Evolutionary conservation across 2,329 filamentous ascomycete genomes (phyloP).

Genomic region (Arthrobotrys megalospora): DNA sequence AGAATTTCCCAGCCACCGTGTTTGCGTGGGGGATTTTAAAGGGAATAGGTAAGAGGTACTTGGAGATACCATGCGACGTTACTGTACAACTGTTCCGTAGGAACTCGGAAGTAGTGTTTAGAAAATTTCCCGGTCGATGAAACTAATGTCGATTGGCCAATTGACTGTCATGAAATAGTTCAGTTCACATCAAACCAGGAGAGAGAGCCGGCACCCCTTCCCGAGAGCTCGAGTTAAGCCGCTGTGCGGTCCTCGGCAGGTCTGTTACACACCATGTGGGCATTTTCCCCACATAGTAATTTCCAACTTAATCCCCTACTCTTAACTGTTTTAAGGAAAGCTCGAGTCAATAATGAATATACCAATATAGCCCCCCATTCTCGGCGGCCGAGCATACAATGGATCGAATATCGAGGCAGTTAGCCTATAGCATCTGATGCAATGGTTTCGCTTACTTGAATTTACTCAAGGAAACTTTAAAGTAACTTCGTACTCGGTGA

Average conservation of each 20-base stretch:
- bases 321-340: not conserved
- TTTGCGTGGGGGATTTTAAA: not conserved
- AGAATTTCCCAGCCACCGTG: constrained; percentile 10
- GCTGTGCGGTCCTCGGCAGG: not conserved
- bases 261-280: not conserved
- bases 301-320: not conserved
- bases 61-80: not conserved
- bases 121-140: not conserved
- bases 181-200: not conserved
- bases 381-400: no score
- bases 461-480: not conserved
- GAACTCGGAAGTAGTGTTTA: not conserved
- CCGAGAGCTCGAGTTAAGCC: not conserved
- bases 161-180: not conserved
- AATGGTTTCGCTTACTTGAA: not conserved
- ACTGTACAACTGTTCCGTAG: constrained; percentile 11
- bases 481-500: not conserved
- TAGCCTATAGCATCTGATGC: constrained; percentile 4
- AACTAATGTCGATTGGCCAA: not conserved
- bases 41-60: not conserved
- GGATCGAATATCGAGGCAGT: not conserved
- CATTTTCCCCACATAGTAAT: constrained; percentile 8
- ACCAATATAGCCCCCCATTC: no score
- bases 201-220: not conserved
- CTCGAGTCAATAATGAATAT: not conserved